Conservation (phyloP, 1,139 yeast genomes). For the Geotrichum phurueaensis region DNA sequence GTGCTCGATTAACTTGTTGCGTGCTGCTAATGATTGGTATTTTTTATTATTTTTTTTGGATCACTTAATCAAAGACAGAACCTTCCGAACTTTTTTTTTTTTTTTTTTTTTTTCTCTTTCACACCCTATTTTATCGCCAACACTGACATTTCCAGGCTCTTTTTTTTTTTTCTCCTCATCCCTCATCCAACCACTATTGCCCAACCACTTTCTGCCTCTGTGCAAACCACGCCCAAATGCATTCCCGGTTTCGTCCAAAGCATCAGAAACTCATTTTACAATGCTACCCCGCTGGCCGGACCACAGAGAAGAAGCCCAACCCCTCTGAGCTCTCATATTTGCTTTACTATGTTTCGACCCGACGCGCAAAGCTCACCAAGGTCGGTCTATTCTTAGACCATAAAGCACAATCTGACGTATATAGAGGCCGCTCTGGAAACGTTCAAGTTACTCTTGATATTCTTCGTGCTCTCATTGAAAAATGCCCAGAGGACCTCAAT, state of each 20-base stretch:
- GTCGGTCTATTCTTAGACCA: constrained; percentile 66
- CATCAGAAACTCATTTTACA: constrained; percentile 85
- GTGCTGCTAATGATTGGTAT: not conserved
- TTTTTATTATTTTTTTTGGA: not conserved
- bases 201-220: not conserved
- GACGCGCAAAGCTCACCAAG: constrained; percentile 82
- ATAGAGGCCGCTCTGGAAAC: constrained; percentile 65
- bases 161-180: not conserved
- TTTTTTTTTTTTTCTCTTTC: not conserved
- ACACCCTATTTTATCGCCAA: not conserved
- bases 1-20: not conserved
- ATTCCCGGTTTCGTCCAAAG: constrained; percentile 44
- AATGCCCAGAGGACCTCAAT: constrained; percentile 77
- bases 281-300: constrained; percentile 89
- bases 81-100: not conserved
- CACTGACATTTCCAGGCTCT: not conserved
- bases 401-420: constrained; percentile 57
- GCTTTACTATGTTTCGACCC: constrained; percentile 81
- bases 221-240: constrained; percentile 2
- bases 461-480: constrained; percentile 59
- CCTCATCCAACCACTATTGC: not conserved
- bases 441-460: constrained; percentile 76
- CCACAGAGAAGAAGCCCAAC: constrained; percentile 81
- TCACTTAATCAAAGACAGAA: not conserved
- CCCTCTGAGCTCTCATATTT: constrained; percentile 85